Evolutionary conservation across 2,329 filamentous ascomycete genomes (phyloP).

Genomic region (Seiridium cupressi): DNA sequence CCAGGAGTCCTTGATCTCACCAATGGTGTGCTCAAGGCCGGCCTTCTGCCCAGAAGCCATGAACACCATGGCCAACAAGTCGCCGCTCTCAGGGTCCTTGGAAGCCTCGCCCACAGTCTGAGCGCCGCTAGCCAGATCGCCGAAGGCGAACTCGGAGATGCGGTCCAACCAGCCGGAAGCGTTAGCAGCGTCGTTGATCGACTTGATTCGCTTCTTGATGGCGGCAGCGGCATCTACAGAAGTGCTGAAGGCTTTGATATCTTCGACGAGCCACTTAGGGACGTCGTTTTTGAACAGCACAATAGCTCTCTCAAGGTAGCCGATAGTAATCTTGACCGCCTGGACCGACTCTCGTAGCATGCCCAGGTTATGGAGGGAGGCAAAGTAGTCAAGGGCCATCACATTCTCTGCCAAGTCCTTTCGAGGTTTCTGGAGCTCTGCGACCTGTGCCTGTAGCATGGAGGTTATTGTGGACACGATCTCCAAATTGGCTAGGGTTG

Average conservation of each 20-base stretch:
- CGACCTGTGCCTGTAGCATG: slow-evolving; percentile 14
- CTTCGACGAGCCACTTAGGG: slow-evolving; percentile 29
- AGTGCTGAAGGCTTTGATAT: slow-evolving; percentile 28
- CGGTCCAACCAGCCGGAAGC: slow-evolving; percentile 36
- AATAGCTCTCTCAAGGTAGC: slow-evolving; percentile 23
- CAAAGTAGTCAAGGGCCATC: slow-evolving; percentile 25
- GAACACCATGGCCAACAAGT: slow-evolving; percentile 21
- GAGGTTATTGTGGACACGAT: slow-evolving; percentile 1
- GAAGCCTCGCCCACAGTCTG: slow-evolving; percentile 10
- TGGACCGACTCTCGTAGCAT: slow-evolving; percentile 35
- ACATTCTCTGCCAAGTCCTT: slow-evolving; percentile 13
- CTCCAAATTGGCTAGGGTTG: slow-evolving; percentile 2
- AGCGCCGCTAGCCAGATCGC: slow-evolving; percentile 9
- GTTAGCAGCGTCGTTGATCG: slow-evolving; percentile 26
- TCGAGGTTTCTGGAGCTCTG: slow-evolving; percentile 15
- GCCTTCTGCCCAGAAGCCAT: slow-evolving; percentile 22
- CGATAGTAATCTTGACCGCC: slow-evolving; percentile 27
- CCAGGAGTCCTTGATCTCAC: slow-evolving; percentile 23
- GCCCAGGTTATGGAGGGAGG: slow-evolving; percentile 32
- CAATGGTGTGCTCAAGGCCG: background rate
- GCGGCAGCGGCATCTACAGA: slow-evolving; percentile 19
- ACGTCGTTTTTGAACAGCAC: slow-evolving; percentile 30
- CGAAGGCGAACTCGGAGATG: slow-evolving; percentile 31
- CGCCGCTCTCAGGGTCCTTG: slow-evolving; percentile 12
- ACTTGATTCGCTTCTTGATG: slow-evolving; percentile 30